Conservation (phyloP, 768 basidiomycete species). For the Tubosaeta sp. region DNA sequence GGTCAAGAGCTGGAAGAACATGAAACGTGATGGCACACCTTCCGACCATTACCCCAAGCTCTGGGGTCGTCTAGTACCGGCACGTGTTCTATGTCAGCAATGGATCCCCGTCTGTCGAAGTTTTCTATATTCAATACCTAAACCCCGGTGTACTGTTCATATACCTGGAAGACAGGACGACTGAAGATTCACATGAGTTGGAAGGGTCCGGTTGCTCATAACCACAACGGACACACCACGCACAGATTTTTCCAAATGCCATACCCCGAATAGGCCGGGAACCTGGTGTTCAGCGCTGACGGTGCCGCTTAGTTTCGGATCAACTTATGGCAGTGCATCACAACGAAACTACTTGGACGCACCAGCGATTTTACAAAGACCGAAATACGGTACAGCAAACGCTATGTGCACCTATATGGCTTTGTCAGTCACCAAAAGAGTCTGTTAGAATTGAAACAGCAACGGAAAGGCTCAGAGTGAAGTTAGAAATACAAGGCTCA, state of each 20-base stretch:
- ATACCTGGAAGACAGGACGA: constrained; percentile 7
- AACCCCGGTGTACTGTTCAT: neutral
- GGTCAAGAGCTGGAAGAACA: neutral
- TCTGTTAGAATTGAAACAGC: no score
- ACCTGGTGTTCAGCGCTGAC: no score
- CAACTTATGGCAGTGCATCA: no score
- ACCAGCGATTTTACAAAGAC: no score
- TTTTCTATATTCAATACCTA: neutral
- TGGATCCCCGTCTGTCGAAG: neutral
- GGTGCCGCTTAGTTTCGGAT: no score
- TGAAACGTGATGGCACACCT: constrained; percentile 36
- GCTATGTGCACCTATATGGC: no score
- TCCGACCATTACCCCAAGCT: constrained; percentile 50
- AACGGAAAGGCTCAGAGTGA: no score
- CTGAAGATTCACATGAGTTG: neutral
- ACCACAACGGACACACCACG: constrained; percentile 1
- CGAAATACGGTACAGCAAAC: no score
- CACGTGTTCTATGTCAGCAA: constrained; percentile 34
- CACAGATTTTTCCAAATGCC: neutral
- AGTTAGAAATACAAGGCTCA: no score
- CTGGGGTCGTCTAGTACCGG: constrained; percentile 58
- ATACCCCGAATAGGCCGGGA: no score
- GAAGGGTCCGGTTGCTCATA: constrained; percentile 1
- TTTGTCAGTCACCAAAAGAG: no score
- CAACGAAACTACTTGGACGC: no score